Conservation (phyloP, 768 basidiomycete species). For the Mycena sanguinolenta region DNA sequence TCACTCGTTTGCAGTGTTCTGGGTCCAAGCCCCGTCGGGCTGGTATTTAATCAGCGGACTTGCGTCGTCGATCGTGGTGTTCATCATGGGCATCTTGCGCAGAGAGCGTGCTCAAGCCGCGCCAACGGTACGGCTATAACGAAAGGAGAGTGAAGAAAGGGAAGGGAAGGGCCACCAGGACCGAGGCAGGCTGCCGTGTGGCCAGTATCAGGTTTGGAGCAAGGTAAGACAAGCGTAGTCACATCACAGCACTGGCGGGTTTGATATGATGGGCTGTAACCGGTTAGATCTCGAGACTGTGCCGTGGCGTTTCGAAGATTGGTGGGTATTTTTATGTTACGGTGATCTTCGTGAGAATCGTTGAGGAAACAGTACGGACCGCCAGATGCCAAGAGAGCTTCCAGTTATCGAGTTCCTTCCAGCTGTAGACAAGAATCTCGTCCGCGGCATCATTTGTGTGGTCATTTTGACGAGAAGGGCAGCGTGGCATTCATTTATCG, state of each 20-base stretch:
- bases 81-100: slow-evolving; percentile 25
- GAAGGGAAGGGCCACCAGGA: slow-evolving; percentile 26
- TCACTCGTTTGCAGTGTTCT: slow-evolving; percentile 26
- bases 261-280: neutral
- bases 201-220: slow-evolving; percentile 4
- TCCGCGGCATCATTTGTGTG: slow-evolving; percentile 6
- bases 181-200: slow-evolving; percentile 13
- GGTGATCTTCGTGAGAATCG: neutral
- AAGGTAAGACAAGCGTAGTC: neutral
- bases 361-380: neutral
- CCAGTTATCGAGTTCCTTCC: neutral
- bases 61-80: slow-evolving; percentile 27
- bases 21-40: slow-evolving; percentile 18
- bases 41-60: slow-evolving; percentile 31
- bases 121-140: neutral
- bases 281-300: slow-evolving; percentile 10
- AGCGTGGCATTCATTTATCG: slow-evolving; percentile 3
- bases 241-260: slow-evolving; percentile 11
- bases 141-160: slow-evolving; percentile 22
- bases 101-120: neutral
- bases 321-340: neutral
- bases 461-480: neutral
- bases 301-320: slow-evolving; percentile 18
- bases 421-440: neutral
- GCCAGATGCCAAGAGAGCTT: neutral